Evolutionary conservation across 2,329 filamentous ascomycete genomes (phyloP), one percentile per base, ranked within the genome.

Genomic region (Daldinia sp.): DNA sequence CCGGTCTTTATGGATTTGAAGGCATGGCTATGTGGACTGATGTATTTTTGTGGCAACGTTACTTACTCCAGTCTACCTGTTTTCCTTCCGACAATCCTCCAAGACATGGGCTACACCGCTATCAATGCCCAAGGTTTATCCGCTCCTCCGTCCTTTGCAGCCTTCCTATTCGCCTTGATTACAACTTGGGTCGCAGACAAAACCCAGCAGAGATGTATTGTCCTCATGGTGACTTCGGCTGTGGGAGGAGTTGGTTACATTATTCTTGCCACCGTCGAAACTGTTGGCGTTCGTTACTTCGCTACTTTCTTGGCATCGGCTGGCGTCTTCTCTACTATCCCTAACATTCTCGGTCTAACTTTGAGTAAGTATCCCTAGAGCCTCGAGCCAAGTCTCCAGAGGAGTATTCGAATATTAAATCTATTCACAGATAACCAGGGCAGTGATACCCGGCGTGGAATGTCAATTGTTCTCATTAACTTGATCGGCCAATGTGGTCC

Each of bases 21-120:
- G 73, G 87, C 87, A 64, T 95, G 93, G 81, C 82, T 95, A 39
- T 92, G 92, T 3, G 91, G 93, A 0, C 79, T 89, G 72, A 97
- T 97, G 88, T 93, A 97, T 83, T 94, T 97, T 83, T 89, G 90
- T 79, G 89, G 92, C 77, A 97, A 97, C 79, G 91, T 96, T 75
- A 91, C 93, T 15, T 97, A 97, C 82, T 90, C 90, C 74, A 95
- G 92, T 33, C 89, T 97, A 78, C 93, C 94, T 2, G 92, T 96
- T 58, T 97, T 97, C 78, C 85, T 97, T 2, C 93, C 93, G 39
- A 93, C 92, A 28, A 93, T 97, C 68, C 86, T 97, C 57, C 83
- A 85, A 68, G 87, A 91, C 76, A 89, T 97, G 93, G 92, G 92
- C 63, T 92, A 93, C 53, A 75, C 73, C 10, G 57, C 74, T 12